Percentiles rank a stretch among this genome's conserved stretches.
phyloP scores from a whole-genome alignment of 2,329 filamentous ascomycete genomes.

The Clonostachys rhizophaga region DNA sequence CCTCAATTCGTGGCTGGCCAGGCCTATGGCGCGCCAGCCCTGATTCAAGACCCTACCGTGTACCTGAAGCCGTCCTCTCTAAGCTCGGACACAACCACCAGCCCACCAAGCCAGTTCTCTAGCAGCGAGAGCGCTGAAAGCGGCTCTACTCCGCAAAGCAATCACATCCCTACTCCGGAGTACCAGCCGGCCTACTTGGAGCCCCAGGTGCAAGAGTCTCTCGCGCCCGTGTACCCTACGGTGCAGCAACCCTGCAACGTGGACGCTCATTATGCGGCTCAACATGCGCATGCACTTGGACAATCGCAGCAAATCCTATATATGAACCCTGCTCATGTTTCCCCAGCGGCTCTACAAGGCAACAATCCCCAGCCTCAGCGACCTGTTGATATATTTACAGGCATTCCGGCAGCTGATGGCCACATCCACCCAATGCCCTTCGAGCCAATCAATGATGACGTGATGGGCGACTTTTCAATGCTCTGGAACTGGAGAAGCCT shows the following conservation, averaged over 20 bases:
- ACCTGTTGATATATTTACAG: neutral
- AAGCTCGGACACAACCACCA: neutral
- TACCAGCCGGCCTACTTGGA: neutral
- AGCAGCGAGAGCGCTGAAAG: neutral
- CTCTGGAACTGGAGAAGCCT: constrained; percentile 15
- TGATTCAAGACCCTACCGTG: neutral
- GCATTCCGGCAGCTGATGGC: neutral
- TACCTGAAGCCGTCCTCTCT: neutral
- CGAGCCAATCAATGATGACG: constrained; percentile 10
- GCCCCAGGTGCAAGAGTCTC: neutral
- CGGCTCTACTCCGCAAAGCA: neutral
- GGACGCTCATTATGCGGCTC: neutral
- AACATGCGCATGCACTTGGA: neutral
- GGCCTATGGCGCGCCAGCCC: no score
- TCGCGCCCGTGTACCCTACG: no score
- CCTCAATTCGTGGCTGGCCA: no score
- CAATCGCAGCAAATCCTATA: neutral
- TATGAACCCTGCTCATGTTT: no score
- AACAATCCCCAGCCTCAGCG: no score
- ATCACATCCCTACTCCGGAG: neutral
- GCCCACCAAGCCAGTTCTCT: neutral
- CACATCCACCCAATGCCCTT: constrained; percentile 1
- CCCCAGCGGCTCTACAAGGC: no score
- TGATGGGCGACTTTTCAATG: constrained; percentile 12
- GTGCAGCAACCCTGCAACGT: neutral